Percentiles rank a stretch among this genome's conserved stretches.
These are phyloP conservation scores for Setomelanomma holmii DNA, from an alignment of 2,329 filamentous ascomycete species.

Conservation along the genomic window DNA sequence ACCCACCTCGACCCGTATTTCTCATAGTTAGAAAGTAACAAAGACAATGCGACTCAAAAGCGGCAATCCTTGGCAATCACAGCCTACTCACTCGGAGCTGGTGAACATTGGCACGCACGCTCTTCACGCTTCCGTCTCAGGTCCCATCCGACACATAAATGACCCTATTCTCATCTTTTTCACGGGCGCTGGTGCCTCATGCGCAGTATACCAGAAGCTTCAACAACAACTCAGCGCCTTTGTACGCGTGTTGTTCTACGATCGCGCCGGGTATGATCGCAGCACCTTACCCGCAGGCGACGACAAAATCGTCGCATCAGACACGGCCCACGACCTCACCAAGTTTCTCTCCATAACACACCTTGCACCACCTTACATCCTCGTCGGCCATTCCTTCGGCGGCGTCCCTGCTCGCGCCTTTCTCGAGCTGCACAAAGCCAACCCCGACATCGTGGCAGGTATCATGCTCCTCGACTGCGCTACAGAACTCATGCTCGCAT, in stretches of 20 bases:
- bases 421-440: neutral
- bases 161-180: constrained; percentile 14
- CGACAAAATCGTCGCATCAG: constrained; percentile 4
- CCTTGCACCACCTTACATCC: constrained; percentile 10
- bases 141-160: constrained; percentile 3
- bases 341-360: constrained; percentile 5
- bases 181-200: constrained; percentile 11
- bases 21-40: neutral
- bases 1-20: neutral
- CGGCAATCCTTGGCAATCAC: constrained; percentile 10
- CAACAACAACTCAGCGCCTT: constrained; percentile 8
- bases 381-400: constrained; percentile 14
- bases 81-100: constrained; percentile 1
- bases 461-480: constrained; percentile 10
- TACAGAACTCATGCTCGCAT: constrained; percentile 15
- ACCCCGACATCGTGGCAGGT: neutral
- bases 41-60: neutral
- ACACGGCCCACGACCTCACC: constrained; percentile 10
- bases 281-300: constrained; percentile 8
- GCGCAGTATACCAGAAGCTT: constrained; percentile 7
- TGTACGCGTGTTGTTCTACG: constrained; percentile 15
- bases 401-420: constrained; percentile 13
- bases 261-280: constrained; percentile 15
- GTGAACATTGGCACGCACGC: constrained; percentile 6
- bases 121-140: constrained; percentile 6